These are phyloP conservation scores for Fusarium newnesense DNA, from an alignment of 2,329 filamentous ascomycete species.

Conservation along the genomic window DNA sequence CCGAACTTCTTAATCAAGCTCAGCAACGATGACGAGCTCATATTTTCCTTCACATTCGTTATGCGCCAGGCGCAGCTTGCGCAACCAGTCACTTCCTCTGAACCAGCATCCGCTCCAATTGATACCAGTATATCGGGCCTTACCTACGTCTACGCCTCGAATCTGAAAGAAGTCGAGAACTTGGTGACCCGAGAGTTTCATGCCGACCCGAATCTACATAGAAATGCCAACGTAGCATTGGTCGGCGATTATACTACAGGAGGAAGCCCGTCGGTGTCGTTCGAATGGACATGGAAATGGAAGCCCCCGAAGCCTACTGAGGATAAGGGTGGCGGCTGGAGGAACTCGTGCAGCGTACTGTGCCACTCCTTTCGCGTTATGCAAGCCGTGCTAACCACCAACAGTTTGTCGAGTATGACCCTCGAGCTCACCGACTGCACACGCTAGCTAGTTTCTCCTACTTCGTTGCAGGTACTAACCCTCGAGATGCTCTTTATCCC, in stretches of 20 bases:
- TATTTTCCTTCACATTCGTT: slow-evolving; percentile 92
- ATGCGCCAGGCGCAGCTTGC: slow-evolving; percentile 65
- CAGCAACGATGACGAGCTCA: slow-evolving; percentile 89
- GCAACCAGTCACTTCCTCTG: slow-evolving; percentile 56
- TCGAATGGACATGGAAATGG: slow-evolving; percentile 98
- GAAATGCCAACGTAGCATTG: slow-evolving; percentile 93
- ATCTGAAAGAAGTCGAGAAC: slow-evolving; percentile 87
- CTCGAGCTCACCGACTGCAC: slow-evolving; percentile 87
- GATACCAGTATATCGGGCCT: slow-evolving; percentile 88
- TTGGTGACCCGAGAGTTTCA: slow-evolving; percentile 95
- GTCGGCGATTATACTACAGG: slow-evolving; percentile 91
- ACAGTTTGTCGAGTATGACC: slow-evolving; percentile 96
- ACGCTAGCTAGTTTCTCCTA: slow-evolving; percentile 94
- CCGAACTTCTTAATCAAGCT: slow-evolving; percentile 88
- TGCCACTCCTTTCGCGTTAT: not conserved
- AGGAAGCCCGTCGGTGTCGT: slow-evolving; percentile 85
- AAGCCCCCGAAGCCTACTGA: slow-evolving; percentile 84
- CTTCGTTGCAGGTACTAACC: slow-evolving; percentile 80
- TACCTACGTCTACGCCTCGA: slow-evolving; percentile 92
- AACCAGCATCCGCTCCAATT: slow-evolving; percentile 57
- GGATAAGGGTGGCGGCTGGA: slow-evolving; percentile 91
- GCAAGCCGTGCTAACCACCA: slow-evolving; percentile 39
- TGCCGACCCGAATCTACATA: slow-evolving; percentile 96
- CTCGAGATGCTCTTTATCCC: not conserved
- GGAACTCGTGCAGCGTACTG: slow-evolving; percentile 88